Percentiles rank a stretch among this genome's conserved stretches.
Evolutionary conservation across 257 asterid species (phyloP).

Genomic region (Primulina eburnea): DNA sequence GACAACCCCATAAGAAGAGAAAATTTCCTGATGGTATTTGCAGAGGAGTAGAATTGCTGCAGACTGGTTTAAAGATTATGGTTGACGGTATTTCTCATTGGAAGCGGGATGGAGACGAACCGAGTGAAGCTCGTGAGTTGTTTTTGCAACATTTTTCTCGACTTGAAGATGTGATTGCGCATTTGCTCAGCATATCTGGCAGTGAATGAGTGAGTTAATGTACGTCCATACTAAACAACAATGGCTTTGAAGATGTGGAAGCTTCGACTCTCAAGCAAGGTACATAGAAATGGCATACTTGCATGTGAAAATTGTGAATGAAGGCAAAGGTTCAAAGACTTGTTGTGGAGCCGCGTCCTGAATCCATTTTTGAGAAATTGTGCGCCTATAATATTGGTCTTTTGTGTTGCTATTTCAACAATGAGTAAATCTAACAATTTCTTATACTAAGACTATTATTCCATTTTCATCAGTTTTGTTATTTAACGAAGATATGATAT

Average conservation of each 20-base stretch:
- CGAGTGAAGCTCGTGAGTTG: conserved; percentile 48
- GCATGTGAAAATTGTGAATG: background rate
- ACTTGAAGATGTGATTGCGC: conserved; percentile 69
- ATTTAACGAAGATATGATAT: no score
- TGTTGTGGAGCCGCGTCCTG: background rate
- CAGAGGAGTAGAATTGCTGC: conserved; percentile 74
- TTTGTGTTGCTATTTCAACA: background rate
- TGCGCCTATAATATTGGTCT: background rate
- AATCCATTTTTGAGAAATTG: background rate
- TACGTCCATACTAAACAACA: background rate
- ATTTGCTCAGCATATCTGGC: conserved; percentile 59
- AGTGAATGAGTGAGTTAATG: conserved; percentile 27
- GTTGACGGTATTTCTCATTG: conserved; percentile 70
- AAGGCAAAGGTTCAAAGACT: background rate
- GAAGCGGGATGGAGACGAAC: conserved; percentile 52
- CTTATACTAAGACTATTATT: no score
- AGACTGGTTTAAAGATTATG: conserved; percentile 74
- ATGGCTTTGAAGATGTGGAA: conserved; percentile 11
- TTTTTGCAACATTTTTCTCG: conserved; percentile 60
- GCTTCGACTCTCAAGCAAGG: conserved; percentile 14
- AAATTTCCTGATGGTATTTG: conserved; percentile 75
- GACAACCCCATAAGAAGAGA: conserved; percentile 59
- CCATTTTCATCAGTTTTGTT: no score
- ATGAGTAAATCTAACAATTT: no score
- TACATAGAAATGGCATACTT: background rate